Base-by-base conservation (phyloP, 768 basidiomycete genomes). In the Cyclocybe cylindracea region DNA sequence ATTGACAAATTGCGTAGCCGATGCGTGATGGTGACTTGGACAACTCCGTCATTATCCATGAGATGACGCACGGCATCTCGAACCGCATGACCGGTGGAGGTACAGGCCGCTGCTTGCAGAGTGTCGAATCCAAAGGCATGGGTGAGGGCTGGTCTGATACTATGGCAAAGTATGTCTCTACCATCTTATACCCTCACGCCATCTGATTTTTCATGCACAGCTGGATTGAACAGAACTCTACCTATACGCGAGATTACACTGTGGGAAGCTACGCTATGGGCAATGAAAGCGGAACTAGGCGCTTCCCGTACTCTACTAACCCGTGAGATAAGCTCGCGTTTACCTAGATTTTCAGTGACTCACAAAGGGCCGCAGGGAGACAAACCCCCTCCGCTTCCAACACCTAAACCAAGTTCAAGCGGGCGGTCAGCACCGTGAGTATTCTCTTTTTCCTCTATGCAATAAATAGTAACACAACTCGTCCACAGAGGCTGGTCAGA, bases 81-180 rank as follows among this genome's bases (percentile, higher is more conserved):
- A 79, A 74, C 63, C 62, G 76, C 24, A 69, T 84, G 71, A 80
- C 80, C 18, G 82, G 82, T 33, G 80, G 82, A 42, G 80, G 76
- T 31, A 80, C 78, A 34, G 79, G 78, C 44, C 76, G 81, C 34
- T 87, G 85, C 69, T 72, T 87, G 53, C 80, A 83, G 54, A 81
- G 76, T 9, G 72, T 73, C n/a, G 86, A 87, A 61, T 73, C 84
- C 33, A 83, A 83, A 35, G 85, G 86, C 16, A 78, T 87, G 74
- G 85, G 84, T 53, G 85, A 87, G 70, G 84, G 44, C 3, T 73
- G 73, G 73, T 83, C 80, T 65, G 82, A 83, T 51, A 80, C 80
- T 50, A 67, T 75, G 72, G 75, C 75, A 38, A 67, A 72, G 73
- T 73, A 49, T 36, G 65, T 54, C 32, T 29, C 40, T 33, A 11